Evolutionary conservation across 768 basidiomycete species (phyloP).

Genomic region (Russula virescens): DNA sequence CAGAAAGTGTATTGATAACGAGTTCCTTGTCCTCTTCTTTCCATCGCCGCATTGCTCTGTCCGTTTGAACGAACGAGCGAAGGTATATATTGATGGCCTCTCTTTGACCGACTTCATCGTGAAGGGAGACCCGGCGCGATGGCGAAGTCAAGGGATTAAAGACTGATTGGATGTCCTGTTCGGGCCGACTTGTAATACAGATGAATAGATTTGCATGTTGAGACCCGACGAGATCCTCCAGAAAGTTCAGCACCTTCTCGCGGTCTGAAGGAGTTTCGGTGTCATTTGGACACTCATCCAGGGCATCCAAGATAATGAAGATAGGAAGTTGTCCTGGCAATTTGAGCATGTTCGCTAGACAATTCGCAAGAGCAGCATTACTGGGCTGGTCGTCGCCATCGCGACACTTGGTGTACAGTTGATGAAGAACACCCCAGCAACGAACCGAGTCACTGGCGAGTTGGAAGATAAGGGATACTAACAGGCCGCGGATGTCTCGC

Average conservation of each 20-base stretch:
- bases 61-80: background rate
- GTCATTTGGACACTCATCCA: constrained; percentile 4
- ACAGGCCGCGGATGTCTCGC: background rate
- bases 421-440: background rate
- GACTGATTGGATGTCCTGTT: background rate
- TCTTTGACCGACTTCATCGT: constrained; percentile 5
- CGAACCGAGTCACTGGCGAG: background rate
- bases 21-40: background rate
- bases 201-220: background rate
- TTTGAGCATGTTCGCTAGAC: background rate
- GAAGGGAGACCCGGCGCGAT: background rate
- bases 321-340: background rate
- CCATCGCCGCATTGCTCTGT: background rate
- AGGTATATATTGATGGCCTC: constrained; percentile 1
- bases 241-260: background rate
- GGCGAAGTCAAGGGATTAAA: background rate
- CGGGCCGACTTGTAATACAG: constrained; percentile 8
- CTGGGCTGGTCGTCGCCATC: background rate
- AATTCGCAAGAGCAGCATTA: background rate
- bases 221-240: background rate
- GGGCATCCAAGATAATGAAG: background rate
- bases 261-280: background rate
- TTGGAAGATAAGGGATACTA: background rate
- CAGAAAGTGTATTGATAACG: background rate
- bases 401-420: background rate